Conservation (phyloP, 73 alveolate species). For the Loxodes magnus region DNA sequence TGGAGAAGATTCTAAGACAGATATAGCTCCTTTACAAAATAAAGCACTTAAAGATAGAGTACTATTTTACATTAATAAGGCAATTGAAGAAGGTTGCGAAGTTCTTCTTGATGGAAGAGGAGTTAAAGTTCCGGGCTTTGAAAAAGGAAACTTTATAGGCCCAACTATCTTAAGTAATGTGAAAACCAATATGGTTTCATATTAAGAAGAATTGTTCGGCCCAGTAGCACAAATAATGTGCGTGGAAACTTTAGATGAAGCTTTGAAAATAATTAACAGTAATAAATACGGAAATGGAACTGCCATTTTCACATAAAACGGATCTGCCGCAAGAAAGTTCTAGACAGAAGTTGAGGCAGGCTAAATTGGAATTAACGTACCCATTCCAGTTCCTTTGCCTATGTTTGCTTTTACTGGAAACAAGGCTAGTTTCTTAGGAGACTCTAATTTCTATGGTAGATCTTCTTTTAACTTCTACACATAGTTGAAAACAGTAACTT, state of each 20-base stretch:
- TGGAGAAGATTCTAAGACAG: constrained; percentile 57
- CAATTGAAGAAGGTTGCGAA: constrained; percentile 77
- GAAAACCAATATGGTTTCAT: constrained; percentile 46
- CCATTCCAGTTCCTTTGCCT: constrained; percentile 88
- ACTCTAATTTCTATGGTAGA: constrained; percentile 88
- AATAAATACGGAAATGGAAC: constrained; percentile 41
- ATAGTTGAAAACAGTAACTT: constrained; percentile 84
- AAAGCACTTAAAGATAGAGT: constrained; percentile 21
- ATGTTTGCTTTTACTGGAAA: constrained; percentile 91
- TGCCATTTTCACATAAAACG: constrained; percentile 84
- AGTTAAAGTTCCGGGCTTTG: constrained; percentile 41
- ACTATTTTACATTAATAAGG: constrained; percentile 40
- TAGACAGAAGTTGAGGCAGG: constrained; percentile 77
- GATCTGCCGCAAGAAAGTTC: constrained; percentile 85
- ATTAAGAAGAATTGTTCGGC: constrained; percentile 82
- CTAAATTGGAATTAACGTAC: constrained; percentile 84
- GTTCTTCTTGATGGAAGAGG: constrained; percentile 78
- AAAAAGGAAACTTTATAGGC: constrained; percentile 78
- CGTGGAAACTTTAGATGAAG: constrained; percentile 72
- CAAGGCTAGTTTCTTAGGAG: constrained; percentile 82
- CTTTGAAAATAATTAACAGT: constrained; percentile 60
- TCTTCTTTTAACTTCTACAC: constrained; percentile 68
- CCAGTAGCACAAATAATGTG: constrained; percentile 71
- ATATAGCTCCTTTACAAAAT: constrained; percentile 67
- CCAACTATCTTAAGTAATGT: constrained; percentile 76